These are phyloP conservation scores for Phytophthora palmivora DNA, from an alignment of 352 stramenopile genomes.

Conservation along the genomic window DNA sequence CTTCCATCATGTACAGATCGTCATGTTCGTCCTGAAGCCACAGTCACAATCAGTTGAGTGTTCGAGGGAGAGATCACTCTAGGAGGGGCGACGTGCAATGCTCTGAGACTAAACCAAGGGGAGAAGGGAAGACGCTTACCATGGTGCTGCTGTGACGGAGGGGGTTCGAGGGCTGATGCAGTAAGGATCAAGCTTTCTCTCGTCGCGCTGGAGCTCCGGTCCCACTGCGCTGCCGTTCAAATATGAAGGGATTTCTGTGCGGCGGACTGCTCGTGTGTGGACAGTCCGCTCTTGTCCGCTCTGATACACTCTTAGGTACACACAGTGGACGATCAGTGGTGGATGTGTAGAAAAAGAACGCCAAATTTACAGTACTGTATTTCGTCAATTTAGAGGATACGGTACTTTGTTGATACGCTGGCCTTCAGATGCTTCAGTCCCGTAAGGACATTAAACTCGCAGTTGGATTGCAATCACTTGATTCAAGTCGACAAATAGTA, in stretches of 20 bases:
- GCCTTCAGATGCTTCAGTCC: too few relatives aligned
- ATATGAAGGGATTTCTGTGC: slow-evolving; percentile 35
- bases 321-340: slow-evolving; percentile 10
- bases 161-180: neutral
- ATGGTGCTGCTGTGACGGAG: slow-evolving; percentile 21
- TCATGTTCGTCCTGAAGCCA: slow-evolving; percentile 49
- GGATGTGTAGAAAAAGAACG: slow-evolving; percentile 17
- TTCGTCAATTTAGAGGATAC: slow-evolving; percentile 6
- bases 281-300: slow-evolving; percentile 26
- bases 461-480: too few relatives aligned
- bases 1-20: slow-evolving; percentile 53
- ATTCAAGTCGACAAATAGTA: too few relatives aligned
- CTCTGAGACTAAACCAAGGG: neutral
- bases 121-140: slow-evolving; percentile 10
- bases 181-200: slow-evolving; percentile 4
- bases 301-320: slow-evolving; percentile 27
- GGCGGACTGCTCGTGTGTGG: slow-evolving; percentile 5
- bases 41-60: neutral
- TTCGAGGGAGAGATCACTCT: slow-evolving; percentile 9
- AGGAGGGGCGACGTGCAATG: slow-evolving; percentile 5
- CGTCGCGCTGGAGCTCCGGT: slow-evolving; percentile 1
- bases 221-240: slow-evolving; percentile 36
- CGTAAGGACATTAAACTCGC: too few relatives aligned
- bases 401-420: too few relatives aligned
- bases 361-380: slow-evolving; percentile 2